phyloP scores from a whole-genome alignment of 192 early-diverging fungal species.

The Chytriomyces confervae region DNA sequence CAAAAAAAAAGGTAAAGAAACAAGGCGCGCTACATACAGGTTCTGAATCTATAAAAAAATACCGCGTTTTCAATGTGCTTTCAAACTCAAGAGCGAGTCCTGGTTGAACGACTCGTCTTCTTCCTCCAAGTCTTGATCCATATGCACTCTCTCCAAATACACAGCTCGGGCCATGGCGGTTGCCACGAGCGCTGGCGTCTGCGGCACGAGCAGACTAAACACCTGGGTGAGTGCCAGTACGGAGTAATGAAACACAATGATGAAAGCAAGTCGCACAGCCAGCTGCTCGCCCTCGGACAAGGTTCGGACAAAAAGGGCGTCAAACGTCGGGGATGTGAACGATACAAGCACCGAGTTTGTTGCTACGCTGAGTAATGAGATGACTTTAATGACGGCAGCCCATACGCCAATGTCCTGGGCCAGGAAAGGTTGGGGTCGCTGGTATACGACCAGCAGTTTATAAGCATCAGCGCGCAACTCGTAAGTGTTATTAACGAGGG shows the following conservation, averaged over 20 bases:
- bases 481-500: slow-evolving; percentile 66
- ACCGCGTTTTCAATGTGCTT: background rate
- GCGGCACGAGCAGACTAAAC: slow-evolving; percentile 19
- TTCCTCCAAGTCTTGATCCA: slow-evolving; percentile 38
- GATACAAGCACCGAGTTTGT: slow-evolving; percentile 39
- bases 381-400: slow-evolving; percentile 15
- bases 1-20: too few species aligned
- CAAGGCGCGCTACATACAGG: too few species aligned
- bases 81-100: slow-evolving; percentile 2
- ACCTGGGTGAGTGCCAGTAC: slow-evolving; percentile 10
- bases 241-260: slow-evolving; percentile 35
- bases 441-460: slow-evolving; percentile 30
- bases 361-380: slow-evolving; percentile 19
- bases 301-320: slow-evolving; percentile 4
- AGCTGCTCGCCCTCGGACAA: slow-evolving; percentile 15
- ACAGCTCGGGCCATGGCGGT: slow-evolving; percentile 32
- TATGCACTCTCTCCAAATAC: slow-evolving; percentile 33
- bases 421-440: slow-evolving; percentile 30
- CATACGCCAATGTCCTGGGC: slow-evolving; percentile 40
- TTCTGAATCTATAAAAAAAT: too few species aligned
- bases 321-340: slow-evolving; percentile 35
- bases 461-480: slow-evolving; percentile 58
- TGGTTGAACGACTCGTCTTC: slow-evolving; percentile 34
- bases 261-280: slow-evolving; percentile 31
- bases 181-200: slow-evolving; percentile 13